Percentiles rank a stretch among this genome's conserved stretches.
phyloP scores from a whole-genome alignment of 1,284 basidiomycete genomes.

The Apiotrichum mycotoxinovorans region DNA sequence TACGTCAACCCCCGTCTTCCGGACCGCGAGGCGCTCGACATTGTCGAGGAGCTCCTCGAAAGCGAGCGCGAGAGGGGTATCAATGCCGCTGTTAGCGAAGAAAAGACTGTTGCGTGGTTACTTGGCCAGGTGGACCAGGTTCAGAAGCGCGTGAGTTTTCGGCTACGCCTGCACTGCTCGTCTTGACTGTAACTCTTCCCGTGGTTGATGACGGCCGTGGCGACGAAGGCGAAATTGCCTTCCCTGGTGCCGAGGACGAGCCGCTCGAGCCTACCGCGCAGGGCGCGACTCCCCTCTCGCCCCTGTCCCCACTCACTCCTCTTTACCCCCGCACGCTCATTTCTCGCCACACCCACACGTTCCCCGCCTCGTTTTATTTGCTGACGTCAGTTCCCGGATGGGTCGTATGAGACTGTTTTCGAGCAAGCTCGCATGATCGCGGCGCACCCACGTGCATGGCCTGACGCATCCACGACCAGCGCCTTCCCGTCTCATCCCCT shows the following conservation, averaged over 20 bases:
- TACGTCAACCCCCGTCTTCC: conserved; percentile 47
- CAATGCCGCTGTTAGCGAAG: conserved; percentile 36
- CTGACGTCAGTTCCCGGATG: conserved; percentile 43
- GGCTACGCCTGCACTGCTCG: conserved; percentile 72
- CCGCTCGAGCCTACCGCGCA: conserved; percentile 50
- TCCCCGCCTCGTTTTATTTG: neutral
- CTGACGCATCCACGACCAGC: conserved; percentile 9
- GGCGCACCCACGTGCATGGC: conserved; percentile 17
- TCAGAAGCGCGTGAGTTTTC: conserved; percentile 31
- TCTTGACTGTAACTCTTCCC: conserved; percentile 82
- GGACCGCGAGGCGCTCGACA: conserved; percentile 32
- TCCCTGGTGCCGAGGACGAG: conserved; percentile 38
- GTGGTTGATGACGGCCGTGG: conserved; percentile 61
- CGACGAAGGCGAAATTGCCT: conserved; percentile 33
- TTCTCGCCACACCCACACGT: neutral
- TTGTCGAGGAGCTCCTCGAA: conserved; percentile 45
- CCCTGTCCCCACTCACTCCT: neutral
- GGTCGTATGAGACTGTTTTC: conserved; percentile 40
- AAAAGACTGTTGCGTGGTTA: conserved; percentile 30
- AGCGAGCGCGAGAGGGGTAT: conserved; percentile 46
- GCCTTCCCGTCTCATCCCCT: conserved; percentile 11
- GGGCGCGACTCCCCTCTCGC: neutral
- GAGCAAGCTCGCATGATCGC: conserved; percentile 24
- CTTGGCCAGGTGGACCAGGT: conserved; percentile 31
- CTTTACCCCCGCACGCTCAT: too few species aligned